A percentile compares a stretch with the other conserved stretches of the same genome.
phyloP scores from a whole-genome alignment of 352 stramenopile genomes.

The Pythium brassicae region DNA sequence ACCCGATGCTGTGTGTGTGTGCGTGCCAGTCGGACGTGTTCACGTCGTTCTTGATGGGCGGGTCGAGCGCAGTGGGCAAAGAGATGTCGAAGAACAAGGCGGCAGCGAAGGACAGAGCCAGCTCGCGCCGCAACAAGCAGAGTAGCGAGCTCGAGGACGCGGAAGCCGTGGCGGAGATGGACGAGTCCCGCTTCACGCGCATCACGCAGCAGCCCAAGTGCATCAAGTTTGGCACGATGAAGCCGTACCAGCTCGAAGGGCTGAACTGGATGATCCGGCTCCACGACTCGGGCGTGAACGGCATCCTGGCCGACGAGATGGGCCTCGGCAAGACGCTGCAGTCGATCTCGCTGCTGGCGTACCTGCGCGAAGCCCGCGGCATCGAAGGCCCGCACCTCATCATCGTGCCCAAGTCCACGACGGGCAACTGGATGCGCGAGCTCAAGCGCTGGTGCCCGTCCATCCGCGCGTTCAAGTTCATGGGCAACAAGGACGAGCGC shows the following conservation, averaged over 20 bases:
- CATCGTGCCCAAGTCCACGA: conserved; percentile 97
- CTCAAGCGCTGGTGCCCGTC: conserved; percentile 95
- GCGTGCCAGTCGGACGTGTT: conserved; percentile 68
- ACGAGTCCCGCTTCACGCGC: conserved; percentile 76
- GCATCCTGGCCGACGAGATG: conserved; percentile 86
- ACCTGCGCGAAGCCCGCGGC: conserved; percentile 90
- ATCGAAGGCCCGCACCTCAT: conserved; percentile 98
- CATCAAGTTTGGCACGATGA: conserved; percentile 88
- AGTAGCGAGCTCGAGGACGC: conserved; percentile 64
- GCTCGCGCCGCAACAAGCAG: conserved; percentile 51
- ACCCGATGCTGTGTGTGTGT: not conserved
- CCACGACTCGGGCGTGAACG: conserved; percentile 87
- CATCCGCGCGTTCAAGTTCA: conserved; percentile 94
- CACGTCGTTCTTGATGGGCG: conserved; percentile 85
- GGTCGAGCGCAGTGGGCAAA: conserved; percentile 67
- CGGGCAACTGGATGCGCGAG: conserved; percentile 99
- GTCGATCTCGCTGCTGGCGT: conserved; percentile 96
- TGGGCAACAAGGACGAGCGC: conserved; percentile 93
- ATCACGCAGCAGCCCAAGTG: conserved; percentile 76
- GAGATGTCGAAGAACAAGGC: conserved; percentile 62
- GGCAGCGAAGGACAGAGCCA: conserved; percentile 30
- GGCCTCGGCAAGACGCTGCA: conserved; percentile 96
- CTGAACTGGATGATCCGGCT: conserved; percentile 93
- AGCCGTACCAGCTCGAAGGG: conserved; percentile 84
- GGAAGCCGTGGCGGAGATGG: conserved; percentile 68